These are phyloP conservation scores for Alternaria alternata DNA, from an alignment of 2,329 filamentous ascomycete species.

Conservation along the genomic window DNA sequence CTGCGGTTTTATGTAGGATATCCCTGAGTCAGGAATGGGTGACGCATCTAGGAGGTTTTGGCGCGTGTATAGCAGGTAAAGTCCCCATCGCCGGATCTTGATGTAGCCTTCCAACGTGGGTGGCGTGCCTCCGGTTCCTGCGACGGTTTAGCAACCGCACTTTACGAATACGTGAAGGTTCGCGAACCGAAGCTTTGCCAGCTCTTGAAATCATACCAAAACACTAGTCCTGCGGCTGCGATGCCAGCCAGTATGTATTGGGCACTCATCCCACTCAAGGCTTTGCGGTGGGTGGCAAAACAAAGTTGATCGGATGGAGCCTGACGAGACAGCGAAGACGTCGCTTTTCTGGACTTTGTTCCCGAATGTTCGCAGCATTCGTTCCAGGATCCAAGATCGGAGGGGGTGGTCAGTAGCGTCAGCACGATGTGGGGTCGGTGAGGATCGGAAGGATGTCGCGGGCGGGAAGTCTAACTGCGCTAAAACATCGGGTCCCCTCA, in stretches of 20 bases:
- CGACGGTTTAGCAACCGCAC: conserved; percentile 4
- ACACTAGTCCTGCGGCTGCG: conserved; percentile 21
- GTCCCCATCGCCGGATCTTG: conserved; percentile 40
- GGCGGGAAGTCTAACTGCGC: background rate
- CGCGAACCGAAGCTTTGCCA: conserved; percentile 32
- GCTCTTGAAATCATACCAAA: conserved; percentile 36
- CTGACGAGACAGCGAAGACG: background rate
- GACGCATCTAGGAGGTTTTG: conserved; percentile 37
- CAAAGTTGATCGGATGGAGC: background rate
- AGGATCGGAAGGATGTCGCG: background rate
- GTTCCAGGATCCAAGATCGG: background rate
- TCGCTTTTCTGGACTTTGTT: background rate
- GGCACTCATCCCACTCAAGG: conserved; percentile 4
- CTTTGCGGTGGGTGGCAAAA: background rate
- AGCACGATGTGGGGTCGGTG: conserved; percentile 7
- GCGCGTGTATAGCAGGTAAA: conserved; percentile 37
- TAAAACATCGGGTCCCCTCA: conserved; percentile 23
- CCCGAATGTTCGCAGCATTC: background rate
- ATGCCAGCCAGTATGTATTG: conserved; percentile 22
- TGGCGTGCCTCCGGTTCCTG: conserved; percentile 45
- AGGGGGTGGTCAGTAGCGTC: background rate
- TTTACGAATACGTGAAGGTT: rapidly evolving
- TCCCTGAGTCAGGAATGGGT: conserved; percentile 32
- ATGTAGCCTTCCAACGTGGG: conserved; percentile 41
- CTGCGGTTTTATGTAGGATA: conserved; percentile 34